Conservation (phyloP, 2,329 filamentous ascomycete species). For the Neopestalotiopsis rosae region DNA sequence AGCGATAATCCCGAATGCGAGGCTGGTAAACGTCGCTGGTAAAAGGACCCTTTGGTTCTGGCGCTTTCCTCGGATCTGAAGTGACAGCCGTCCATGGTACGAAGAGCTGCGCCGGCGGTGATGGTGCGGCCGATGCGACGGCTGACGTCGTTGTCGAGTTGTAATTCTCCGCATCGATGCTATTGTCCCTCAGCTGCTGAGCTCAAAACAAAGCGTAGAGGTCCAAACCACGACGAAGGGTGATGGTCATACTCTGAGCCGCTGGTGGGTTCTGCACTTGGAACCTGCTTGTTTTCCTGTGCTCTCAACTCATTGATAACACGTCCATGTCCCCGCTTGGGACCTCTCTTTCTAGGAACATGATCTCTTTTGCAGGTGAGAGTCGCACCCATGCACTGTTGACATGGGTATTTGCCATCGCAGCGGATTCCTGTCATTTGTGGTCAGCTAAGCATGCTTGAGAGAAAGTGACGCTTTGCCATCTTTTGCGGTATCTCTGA, state of each 20-base stretch:
- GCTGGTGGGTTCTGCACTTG: slow-evolving; percentile 22
- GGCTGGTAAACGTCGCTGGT: slow-evolving; percentile 50
- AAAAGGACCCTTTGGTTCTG: slow-evolving; percentile 44
- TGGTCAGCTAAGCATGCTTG: neutral
- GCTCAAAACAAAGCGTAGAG: neutral
- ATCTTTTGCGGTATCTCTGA: too few relatives aligned
- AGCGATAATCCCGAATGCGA: slow-evolving; percentile 46
- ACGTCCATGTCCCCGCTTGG: slow-evolving; percentile 66
- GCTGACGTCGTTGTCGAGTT: slow-evolving; percentile 19
- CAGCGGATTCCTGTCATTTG: slow-evolving; percentile 47
- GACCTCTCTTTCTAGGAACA: slow-evolving; percentile 67
- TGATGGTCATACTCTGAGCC: slow-evolving; percentile 20
- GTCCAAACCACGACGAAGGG: neutral
- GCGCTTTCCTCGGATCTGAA: slow-evolving; percentile 35
- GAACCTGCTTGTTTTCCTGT: slow-evolving; percentile 48
- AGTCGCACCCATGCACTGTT: slow-evolving; percentile 63
- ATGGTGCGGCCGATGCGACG: slow-evolving; percentile 22
- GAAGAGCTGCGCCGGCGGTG: slow-evolving; percentile 31
- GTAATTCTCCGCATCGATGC: slow-evolving; percentile 19
- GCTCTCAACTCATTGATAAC: slow-evolving; percentile 66
- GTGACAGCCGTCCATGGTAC: slow-evolving; percentile 37
- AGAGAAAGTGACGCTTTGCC: too few relatives aligned
- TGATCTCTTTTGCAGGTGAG: slow-evolving; percentile 69
- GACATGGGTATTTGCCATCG: slow-evolving; percentile 57
- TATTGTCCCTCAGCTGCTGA: neutral